Percentiles rank a stretch among this genome's conserved stretches.
Evolutionary conservation across 192 early-diverging fungal species (phyloP).

Genomic region (Obelidium mucronatum): DNA sequence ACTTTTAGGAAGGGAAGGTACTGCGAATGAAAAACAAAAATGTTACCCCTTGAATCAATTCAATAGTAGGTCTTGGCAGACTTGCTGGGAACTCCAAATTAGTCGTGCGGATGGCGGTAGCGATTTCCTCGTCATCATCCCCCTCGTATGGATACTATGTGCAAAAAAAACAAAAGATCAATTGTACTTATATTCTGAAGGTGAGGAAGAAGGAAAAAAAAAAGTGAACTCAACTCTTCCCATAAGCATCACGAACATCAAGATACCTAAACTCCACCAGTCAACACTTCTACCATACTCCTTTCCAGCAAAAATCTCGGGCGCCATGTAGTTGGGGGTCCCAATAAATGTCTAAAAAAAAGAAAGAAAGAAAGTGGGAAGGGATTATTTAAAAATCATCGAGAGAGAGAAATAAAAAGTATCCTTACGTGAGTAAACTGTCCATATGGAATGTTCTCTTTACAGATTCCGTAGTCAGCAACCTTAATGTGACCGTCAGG

Average conservation of each 20-base stretch:
- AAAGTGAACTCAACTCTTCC: slow-evolving; percentile 56
- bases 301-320: slow-evolving; percentile 85
- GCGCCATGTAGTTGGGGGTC: slow-evolving; percentile 98
- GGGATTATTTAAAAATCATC: not conserved
- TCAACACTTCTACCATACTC: slow-evolving; percentile 95
- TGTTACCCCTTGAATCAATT: slow-evolving; percentile 81
- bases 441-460: slow-evolving; percentile 72
- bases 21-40: not conserved
- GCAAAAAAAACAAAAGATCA: not conserved
- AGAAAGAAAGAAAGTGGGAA: not conserved
- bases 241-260: slow-evolving; percentile 89
- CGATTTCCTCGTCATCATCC: slow-evolving; percentile 94
- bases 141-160: slow-evolving; percentile 86
- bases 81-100: slow-evolving; percentile 88
- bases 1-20: not conserved
- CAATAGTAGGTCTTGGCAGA: slow-evolving; percentile 89
- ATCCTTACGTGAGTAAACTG: slow-evolving; percentile 39
- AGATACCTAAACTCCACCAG: slow-evolving; percentile 97
- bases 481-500: slow-evolving; percentile 97
- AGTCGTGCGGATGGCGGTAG: slow-evolving; percentile 91
- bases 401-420: not conserved
- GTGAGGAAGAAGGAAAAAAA: not conserved
- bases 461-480: slow-evolving; percentile 98
- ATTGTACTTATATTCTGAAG: not conserved
- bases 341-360: slow-evolving; percentile 52